Percentiles rank a stretch among this genome's conserved stretches.
Conservation (phyloP, 164 flowering plant genomes). For the Saururus chinensis region DNA sequence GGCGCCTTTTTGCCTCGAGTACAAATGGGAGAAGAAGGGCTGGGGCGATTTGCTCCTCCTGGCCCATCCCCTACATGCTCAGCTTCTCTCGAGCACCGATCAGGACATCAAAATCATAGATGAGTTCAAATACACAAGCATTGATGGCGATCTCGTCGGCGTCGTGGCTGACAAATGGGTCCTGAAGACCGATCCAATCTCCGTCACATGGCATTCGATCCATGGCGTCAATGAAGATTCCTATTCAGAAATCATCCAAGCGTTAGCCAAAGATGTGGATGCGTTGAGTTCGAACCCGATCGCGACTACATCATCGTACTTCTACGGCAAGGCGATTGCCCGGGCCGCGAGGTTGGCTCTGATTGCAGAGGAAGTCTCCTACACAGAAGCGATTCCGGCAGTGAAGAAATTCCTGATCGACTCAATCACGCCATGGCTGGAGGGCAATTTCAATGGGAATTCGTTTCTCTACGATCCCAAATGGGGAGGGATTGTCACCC, state of each 20-base stretch:
- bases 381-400: constrained; percentile 42
- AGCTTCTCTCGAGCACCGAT: constrained; percentile 28
- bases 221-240: constrained; percentile 28
- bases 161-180: constrained; percentile 80
- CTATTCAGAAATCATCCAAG: constrained; percentile 36
- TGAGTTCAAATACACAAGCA: constrained; percentile 59
- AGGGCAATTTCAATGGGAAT: constrained; percentile 66
- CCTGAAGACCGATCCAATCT: constrained; percentile 42
- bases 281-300: constrained; percentile 30
- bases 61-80: constrained; percentile 78
- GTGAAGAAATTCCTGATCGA: constrained; percentile 47
- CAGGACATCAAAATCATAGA: constrained; percentile 30
- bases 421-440: constrained; percentile 76
- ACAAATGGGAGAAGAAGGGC: constrained; percentile 77
- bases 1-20: constrained; percentile 54
- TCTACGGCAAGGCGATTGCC: constrained; percentile 78
- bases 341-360: constrained; percentile 84
- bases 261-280: constrained; percentile 53
- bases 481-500: constrained; percentile 88
- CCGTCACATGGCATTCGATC: constrained; percentile 81
- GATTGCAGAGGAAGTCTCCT: constrained; percentile 79
- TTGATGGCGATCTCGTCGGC: constrained; percentile 96
- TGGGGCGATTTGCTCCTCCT: constrained; percentile 78
- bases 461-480: constrained; percentile 66
- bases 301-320: constrained; percentile 64